Base-by-base conservation (phyloP, 768 basidiomycete genomes). In the Pleurotus eryngii region DNA sequence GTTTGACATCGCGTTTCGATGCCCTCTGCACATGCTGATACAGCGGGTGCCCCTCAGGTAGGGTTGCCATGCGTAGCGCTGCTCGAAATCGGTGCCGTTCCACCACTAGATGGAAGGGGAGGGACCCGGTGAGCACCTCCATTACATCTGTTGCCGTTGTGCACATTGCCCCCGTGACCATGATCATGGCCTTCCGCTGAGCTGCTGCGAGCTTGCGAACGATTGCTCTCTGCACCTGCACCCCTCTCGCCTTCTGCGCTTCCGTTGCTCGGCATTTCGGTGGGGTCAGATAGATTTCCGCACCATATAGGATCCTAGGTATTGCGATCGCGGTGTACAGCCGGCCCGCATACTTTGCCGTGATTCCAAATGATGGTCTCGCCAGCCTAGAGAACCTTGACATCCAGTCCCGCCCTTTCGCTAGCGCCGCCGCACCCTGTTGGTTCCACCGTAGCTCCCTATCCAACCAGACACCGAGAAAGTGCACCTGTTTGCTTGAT, bases 401-500 rank as follows among this genome's bases (percentile, higher is more conserved):
- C 9, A 30, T 30, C 27, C 27, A 30, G 6, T 30, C 27, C 27
- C 27, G 6, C 27, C 27, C 27, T 30, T 30, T 30, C 9, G 27
- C 27, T 3, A 30, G 27, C 6, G 27, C 27, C 6, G 7, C 27
- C 9, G 27, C 27, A 8, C 27, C 27, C 27, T 30, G 27, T 30
- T 9, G 6, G 9, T 30, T 30, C 27, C 27, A 30, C 27, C 27
- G 27, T 2, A 75, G 63, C 48, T 64, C 59, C 3, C 65, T 49
- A 61, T 74, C 69, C 1, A 74, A 18, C 5, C 59, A 24, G 0
- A 76, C 58, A 0, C 74, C 75, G 0, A 76, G 64, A 54, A 70
- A 69, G 37, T 66, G 68, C 53, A 64, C 59, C 0, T 55, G 37
- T 5, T 15, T 22, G 8, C 50, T 14, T 4, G 69, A 60, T n/a